phyloP scores from a whole-genome alignment of 2,329 filamentous ascomycete genomes.

The Penicillium sp. region DNA sequence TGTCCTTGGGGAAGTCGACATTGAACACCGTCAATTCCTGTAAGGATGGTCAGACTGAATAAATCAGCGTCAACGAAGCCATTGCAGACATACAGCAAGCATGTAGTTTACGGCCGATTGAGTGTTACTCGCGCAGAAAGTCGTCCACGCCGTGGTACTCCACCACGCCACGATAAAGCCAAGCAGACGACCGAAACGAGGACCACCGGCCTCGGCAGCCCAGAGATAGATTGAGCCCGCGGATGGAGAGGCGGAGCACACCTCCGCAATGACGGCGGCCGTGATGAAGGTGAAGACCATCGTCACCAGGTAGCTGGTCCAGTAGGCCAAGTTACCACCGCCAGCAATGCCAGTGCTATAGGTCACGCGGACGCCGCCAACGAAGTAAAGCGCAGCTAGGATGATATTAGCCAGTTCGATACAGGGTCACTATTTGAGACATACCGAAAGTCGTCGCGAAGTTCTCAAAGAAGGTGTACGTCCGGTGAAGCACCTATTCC shows the following conservation, averaged over 20 bases:
- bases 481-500: constrained; percentile 54
- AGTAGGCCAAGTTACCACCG: constrained; percentile 60
- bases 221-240: constrained; percentile 61
- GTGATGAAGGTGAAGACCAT: constrained; percentile 61
- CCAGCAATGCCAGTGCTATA: constrained; percentile 63
- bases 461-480: constrained; percentile 57
- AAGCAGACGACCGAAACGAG: constrained; percentile 54
- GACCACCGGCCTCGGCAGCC: constrained; percentile 60
- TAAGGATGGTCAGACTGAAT: no score
- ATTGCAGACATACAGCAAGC: constrained; percentile 47
- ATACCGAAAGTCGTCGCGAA: constrained; percentile 59
- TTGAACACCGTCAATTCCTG: constrained; percentile 59
- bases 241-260: constrained; percentile 58
- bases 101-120: constrained; percentile 54
- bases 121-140: constrained; percentile 55
- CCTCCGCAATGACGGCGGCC: constrained; percentile 59
- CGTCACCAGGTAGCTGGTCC: constrained; percentile 60
- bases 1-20: constrained; percentile 54
- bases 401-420: constrained; percentile 8
- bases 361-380: constrained; percentile 59
- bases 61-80: neutral
- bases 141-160: constrained; percentile 63
- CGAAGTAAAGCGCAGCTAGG: constrained; percentile 59
- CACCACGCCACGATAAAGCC: constrained; percentile 64
- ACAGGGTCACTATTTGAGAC: constrained; percentile 6